A percentile compares a stretch with the other conserved stretches of the same genome.
phyloP scores from a whole-genome alignment of 2,329 filamentous ascomycete species.

The Penicillium sp. region DNA sequence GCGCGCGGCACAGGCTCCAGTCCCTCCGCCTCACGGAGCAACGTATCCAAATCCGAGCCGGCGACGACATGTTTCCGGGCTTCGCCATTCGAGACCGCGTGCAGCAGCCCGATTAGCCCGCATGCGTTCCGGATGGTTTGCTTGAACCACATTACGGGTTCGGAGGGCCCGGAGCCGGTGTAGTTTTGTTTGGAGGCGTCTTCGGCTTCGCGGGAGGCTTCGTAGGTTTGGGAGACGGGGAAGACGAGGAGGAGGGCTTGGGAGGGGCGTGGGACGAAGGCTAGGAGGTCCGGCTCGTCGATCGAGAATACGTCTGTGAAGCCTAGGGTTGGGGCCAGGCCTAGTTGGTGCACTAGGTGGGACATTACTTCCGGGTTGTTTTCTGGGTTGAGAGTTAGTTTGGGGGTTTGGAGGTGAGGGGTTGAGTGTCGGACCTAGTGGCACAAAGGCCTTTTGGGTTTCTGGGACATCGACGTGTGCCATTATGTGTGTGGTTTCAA shows the following conservation, averaged over 20 bases:
- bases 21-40: constrained; percentile 63
- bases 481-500: constrained; percentile 27
- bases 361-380: constrained; percentile 86
- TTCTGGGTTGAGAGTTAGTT: constrained; percentile 35
- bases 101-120: constrained; percentile 78
- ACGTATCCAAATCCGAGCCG: constrained; percentile 39
- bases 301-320: constrained; percentile 91
- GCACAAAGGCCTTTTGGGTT: constrained; percentile 43
- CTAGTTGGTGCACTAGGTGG: constrained; percentile 69
- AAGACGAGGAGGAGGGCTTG: constrained; percentile 87
- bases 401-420: neutral
- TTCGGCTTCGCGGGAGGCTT: constrained; percentile 64
- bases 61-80: constrained; percentile 54
- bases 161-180: constrained; percentile 54
- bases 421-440: constrained; percentile 31
- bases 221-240: constrained; percentile 70
- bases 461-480: constrained; percentile 30
- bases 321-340: constrained; percentile 64
- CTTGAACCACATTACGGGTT: constrained; percentile 85
- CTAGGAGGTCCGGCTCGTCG: constrained; percentile 71
- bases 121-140: constrained; percentile 94
- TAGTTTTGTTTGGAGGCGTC: constrained; percentile 60
- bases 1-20: constrained; percentile 60
- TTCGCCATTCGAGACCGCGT: constrained; percentile 69
- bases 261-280: constrained; percentile 78